A percentile compares a stretch with the other conserved stretches of the same genome.
These are phyloP conservation scores for Aureobasidium zeae DNA, from an alignment of 2,329 filamentous ascomycete genomes.

Conservation along the genomic window DNA sequence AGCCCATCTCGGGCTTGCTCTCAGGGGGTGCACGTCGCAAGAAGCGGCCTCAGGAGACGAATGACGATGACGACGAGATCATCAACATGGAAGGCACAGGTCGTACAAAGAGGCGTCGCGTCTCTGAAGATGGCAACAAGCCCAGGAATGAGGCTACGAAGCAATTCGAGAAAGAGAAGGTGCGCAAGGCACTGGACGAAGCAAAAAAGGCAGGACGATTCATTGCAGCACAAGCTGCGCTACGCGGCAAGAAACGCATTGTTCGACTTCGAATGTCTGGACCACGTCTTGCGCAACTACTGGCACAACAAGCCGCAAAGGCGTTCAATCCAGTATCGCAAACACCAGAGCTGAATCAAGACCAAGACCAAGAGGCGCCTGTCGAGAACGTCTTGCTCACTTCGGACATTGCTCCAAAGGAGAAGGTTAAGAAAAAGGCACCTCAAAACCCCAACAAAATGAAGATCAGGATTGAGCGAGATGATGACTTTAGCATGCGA, in stretches of 20 bases:
- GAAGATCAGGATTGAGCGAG: conserved; percentile 31
- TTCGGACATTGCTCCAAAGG: conserved; percentile 26
- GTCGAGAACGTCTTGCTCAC: conserved; percentile 22
- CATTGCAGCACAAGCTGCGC: conserved; percentile 37
- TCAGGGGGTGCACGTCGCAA: conserved; percentile 17
- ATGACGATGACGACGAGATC: conserved; percentile 25
- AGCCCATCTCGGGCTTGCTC: conserved; percentile 14
- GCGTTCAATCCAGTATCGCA: conserved; percentile 11
- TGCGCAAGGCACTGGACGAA: conserved; percentile 33
- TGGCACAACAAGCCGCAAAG: conserved; percentile 26
- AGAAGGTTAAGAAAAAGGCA: conserved; percentile 18
- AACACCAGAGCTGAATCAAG: neutral
- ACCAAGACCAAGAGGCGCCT: conserved; percentile 8
- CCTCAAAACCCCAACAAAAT: conserved; percentile 26
- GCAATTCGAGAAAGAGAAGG: conserved; percentile 40
- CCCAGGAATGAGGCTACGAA: conserved; percentile 37
- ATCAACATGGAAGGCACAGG: conserved; percentile 29
- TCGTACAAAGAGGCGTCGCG: conserved; percentile 29
- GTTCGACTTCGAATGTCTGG: conserved; percentile 33
- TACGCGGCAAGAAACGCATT: conserved; percentile 37
- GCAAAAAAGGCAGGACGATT: conserved; percentile 36
- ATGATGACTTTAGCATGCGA: conserved; percentile 32
- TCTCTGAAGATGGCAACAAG: conserved; percentile 20
- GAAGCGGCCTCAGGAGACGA: conserved; percentile 22
- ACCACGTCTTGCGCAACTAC: conserved; percentile 30